Conservation (phyloP, 2,329 filamentous ascomycete species). For the Zasmidium citrigriseum region DNA sequence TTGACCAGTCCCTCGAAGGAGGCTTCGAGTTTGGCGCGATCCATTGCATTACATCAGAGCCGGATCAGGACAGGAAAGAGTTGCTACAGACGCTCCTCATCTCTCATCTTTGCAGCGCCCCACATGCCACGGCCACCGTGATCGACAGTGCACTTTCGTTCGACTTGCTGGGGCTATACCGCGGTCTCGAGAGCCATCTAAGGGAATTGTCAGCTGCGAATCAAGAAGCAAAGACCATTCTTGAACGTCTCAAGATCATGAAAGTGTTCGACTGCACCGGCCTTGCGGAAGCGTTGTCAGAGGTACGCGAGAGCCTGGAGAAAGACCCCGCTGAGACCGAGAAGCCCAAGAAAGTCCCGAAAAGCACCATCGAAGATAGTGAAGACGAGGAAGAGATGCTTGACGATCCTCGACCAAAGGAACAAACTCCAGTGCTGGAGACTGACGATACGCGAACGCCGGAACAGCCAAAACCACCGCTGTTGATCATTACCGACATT, state of each 20-base stretch:
- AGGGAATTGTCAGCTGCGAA: slow-evolving; percentile 20
- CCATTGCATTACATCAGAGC: slow-evolving; percentile 39
- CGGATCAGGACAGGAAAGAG: slow-evolving; percentile 25
- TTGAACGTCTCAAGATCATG: slow-evolving; percentile 51
- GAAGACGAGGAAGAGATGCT: slow-evolving; percentile 44
- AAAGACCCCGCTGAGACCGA: neutral
- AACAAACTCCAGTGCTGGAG: neutral
- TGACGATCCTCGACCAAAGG: slow-evolving; percentile 20
- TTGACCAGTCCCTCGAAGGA: slow-evolving; percentile 41
- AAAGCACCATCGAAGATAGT: slow-evolving; percentile 35
- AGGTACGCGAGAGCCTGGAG: slow-evolving; percentile 43
- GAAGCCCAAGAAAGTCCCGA: slow-evolving; percentile 8
- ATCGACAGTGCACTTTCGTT: slow-evolving; percentile 51
- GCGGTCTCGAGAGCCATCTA: slow-evolving; percentile 7
- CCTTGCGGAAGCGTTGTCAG: slow-evolving; percentile 47
- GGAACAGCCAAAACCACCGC: neutral
- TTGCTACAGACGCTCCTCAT: slow-evolving; percentile 40
- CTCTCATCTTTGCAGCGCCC: slow-evolving; percentile 38
- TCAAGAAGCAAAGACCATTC: slow-evolving; percentile 36
- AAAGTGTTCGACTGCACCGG: slow-evolving; percentile 54
- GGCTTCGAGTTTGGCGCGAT: slow-evolving; percentile 40
- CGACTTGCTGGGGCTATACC: slow-evolving; percentile 42
- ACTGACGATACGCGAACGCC: neutral
- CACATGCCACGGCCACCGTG: slow-evolving; percentile 39
- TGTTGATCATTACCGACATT: slow-evolving; percentile 33